These are phyloP conservation scores for Cyanodermella asteris DNA, from an alignment of 2,329 filamentous ascomycete genomes.

Conservation along the genomic window DNA sequence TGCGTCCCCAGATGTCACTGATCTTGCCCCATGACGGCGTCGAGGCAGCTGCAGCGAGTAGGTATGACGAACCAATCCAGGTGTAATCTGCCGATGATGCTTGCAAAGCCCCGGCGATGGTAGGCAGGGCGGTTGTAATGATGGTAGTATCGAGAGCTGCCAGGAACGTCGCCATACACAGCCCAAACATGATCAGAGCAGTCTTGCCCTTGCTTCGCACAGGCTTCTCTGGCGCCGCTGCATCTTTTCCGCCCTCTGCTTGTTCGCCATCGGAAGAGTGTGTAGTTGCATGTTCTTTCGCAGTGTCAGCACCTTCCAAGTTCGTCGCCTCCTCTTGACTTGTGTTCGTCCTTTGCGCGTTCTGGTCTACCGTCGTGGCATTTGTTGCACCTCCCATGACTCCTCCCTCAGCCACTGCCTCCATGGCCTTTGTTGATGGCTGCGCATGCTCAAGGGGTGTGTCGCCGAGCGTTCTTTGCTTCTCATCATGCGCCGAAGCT, in stretches of 20 bases:
- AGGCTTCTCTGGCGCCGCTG: conserved; percentile 10
- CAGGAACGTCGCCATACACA: conserved; percentile 33
- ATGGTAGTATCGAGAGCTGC: conserved; percentile 37
- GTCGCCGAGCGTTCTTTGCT: too few species aligned
- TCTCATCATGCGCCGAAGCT: too few species aligned
- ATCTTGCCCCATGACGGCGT: conserved; percentile 41
- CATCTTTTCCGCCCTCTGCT: conserved; percentile 8
- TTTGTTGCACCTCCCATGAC: too few species aligned
- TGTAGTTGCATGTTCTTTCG: conserved; percentile 1
- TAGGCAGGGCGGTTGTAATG: conserved; percentile 22
- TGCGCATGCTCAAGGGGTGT: too few species aligned
- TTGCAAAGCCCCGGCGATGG: conserved; percentile 20
- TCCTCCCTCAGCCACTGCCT: too few species aligned
- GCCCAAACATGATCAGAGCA: conserved; percentile 26
- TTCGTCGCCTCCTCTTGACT: conserved; percentile 1
- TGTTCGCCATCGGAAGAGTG: conserved; percentile 4
- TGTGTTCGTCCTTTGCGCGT: too few species aligned
- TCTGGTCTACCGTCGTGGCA: too few species aligned
- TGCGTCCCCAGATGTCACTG: conserved; percentile 46
- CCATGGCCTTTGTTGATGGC: too few species aligned
- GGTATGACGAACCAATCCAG: conserved; percentile 26
- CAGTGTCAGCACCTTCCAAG: conserved; percentile 1
- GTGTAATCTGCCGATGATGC: conserved; percentile 23
- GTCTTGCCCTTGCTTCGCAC: conserved; percentile 20
- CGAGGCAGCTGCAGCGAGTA: conserved; percentile 23